phyloP scores from a whole-genome alignment of 2,329 filamentous ascomycete species.

The Hypoxylon sp. region DNA sequence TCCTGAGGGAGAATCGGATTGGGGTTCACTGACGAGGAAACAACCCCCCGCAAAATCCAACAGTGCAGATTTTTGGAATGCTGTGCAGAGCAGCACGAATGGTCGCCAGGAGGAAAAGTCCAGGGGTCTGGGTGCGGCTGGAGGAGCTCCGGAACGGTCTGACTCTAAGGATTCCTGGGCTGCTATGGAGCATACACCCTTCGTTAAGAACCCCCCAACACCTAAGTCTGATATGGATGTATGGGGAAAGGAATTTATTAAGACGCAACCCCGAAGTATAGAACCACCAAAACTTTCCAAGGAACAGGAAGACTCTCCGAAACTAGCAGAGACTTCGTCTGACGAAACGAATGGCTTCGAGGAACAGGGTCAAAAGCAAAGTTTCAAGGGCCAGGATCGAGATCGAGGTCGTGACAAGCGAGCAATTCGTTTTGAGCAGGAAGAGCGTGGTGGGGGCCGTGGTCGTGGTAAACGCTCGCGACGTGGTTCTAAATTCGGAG shows the following conservation, averaged over 20 bases:
- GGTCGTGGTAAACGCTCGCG: slow-evolving; percentile 38
- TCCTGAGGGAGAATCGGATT: slow-evolving; percentile 16
- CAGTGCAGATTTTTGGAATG: slow-evolving; percentile 44
- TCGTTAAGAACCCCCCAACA: neutral
- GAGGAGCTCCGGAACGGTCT: slow-evolving; percentile 15
- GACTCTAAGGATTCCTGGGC: slow-evolving; percentile 29
- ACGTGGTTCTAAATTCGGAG: slow-evolving; percentile 42
- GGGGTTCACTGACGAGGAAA: slow-evolving; percentile 44
- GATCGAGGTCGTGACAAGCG: slow-evolving; percentile 24
- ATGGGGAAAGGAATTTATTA: slow-evolving; percentile 43
- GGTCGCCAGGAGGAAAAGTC: neutral
- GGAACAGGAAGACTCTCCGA: neutral
- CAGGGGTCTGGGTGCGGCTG: neutral
- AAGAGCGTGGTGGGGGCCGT: slow-evolving; percentile 19
- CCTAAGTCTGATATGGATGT: slow-evolving; percentile 8
- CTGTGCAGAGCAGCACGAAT: slow-evolving; percentile 13
- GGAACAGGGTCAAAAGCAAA: slow-evolving; percentile 1
- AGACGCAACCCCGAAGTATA: neutral
- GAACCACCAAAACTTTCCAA: neutral
- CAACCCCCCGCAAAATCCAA: slow-evolving; percentile 28
- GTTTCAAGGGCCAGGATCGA: slow-evolving; percentile 3
- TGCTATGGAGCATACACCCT: slow-evolving; percentile 5
- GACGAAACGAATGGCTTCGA: neutral
- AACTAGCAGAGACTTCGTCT: slow-evolving; percentile 2
- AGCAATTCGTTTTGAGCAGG: slow-evolving; percentile 20